Evolutionary conservation across 306 rosid species (phyloP).

Genomic region (Acacia melanoxylon): DNA sequence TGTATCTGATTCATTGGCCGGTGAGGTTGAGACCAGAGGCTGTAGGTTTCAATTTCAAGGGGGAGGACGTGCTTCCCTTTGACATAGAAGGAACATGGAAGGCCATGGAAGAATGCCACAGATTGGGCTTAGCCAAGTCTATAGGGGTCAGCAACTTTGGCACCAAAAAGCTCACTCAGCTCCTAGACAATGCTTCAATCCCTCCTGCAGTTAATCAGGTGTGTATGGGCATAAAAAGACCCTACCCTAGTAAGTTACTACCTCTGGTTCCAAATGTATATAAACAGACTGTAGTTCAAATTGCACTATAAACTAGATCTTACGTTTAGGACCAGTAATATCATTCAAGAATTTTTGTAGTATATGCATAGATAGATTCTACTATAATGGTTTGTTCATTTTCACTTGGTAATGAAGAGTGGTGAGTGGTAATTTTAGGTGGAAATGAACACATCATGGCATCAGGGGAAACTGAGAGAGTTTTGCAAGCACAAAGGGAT

Average conservation of each 20-base stretch:
- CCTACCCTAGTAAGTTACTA: no score
- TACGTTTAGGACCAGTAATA: no score
- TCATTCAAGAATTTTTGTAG: neutral
- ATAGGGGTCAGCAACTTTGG: conserved; percentile 50
- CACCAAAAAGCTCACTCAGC: neutral
- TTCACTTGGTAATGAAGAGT: neutral
- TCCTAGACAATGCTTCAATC: neutral
- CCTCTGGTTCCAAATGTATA: no score
- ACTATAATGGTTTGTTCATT: neutral
- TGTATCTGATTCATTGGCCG: conserved; percentile 45
- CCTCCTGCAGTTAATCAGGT: conserved; percentile 10
- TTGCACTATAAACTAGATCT: no score
- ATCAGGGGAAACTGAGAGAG: neutral
- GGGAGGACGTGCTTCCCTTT: conserved; percentile 39
- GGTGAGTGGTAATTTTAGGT: neutral
- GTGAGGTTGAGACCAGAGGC: conserved; percentile 34
- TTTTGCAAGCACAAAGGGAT: conserved; percentile 23
- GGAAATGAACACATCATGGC: conserved; percentile 10
- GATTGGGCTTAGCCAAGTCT: conserved; percentile 41
- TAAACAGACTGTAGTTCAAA: no score
- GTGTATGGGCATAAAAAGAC: neutral
- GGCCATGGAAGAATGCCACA: conserved; percentile 45
- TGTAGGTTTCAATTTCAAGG: conserved; percentile 15
- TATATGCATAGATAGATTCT: neutral
- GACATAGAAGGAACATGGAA: conserved; percentile 43